Percentiles rank a stretch among this genome's conserved stretches.
Evolutionary conservation across 106 monocot genomes (phyloP).

Genomic region (Apostasia shenzhenica): DNA sequence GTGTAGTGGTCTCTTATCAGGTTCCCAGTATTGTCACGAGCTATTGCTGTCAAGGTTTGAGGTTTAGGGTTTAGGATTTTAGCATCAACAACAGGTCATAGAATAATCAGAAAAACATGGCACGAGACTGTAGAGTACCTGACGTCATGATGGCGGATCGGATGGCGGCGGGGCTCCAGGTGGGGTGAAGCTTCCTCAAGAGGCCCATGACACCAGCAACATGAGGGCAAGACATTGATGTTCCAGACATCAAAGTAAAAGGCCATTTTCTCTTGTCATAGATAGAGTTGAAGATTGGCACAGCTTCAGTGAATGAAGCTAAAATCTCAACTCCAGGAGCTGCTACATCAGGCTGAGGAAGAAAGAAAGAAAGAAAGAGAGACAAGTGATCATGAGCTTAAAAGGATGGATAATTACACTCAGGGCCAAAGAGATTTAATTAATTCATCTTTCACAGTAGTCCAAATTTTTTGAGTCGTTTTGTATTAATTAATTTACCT

Average conservation of each 20-base stretch:
- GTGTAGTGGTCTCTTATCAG: conserved; percentile 2
- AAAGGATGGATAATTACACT: too few relatives aligned
- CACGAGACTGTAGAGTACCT: conserved; percentile 13
- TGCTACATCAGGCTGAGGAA: conserved; percentile 12
- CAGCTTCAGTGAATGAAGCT: conserved; percentile 6
- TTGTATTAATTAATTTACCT: conserved; percentile 19
- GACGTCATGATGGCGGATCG: conserved; percentile 73
- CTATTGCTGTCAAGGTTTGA: conserved; percentile 1
- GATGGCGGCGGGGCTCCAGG: conserved; percentile 68
- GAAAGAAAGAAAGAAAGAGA: neutral
- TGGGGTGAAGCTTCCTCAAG: conserved; percentile 43
- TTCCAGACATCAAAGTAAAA: conserved; percentile 55
- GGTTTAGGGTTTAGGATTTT: too few relatives aligned
- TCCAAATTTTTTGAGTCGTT: too few relatives aligned
- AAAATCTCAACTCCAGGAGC: conserved; percentile 26
- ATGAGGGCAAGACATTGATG: conserved; percentile 86
- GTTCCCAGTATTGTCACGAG: conserved; percentile 4
- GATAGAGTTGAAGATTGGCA: neutral
- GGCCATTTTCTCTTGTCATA: conserved; percentile 16
- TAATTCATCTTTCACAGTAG: too few relatives aligned
- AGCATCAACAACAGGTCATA: too few relatives aligned
- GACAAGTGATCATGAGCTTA: too few relatives aligned
- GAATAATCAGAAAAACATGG: too few relatives aligned
- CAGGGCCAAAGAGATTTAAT: too few relatives aligned
- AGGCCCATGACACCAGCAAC: conserved; percentile 55